Evolutionary conservation across 129 eudicot species (phyloP).

Genomic region (Lactuca sativa): DNA sequence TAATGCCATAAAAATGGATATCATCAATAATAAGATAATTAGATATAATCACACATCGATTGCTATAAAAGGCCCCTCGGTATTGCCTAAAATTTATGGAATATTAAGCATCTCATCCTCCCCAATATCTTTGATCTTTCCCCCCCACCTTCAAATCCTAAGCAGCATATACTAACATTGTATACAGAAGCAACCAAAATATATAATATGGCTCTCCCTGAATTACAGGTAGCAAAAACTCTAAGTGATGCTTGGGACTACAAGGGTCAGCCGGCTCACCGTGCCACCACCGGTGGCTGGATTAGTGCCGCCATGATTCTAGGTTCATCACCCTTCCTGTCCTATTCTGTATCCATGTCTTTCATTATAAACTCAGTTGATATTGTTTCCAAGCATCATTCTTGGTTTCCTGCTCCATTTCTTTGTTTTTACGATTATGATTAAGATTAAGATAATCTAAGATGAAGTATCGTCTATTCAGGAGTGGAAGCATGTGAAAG

Average conservation of each 20-base stretch:
- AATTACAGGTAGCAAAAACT: conserved; percentile 46
- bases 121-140: conserved; percentile 12
- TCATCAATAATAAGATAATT: not conserved
- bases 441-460: not conserved
- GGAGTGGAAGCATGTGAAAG: conserved; percentile 79
- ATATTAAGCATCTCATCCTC: conserved; percentile 34
- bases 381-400: not conserved
- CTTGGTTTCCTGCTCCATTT: not conserved
- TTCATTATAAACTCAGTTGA: conserved; percentile 1
- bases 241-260: conserved; percentile 84
- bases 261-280: conserved; percentile 64
- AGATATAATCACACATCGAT: not conserved
- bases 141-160: conserved; percentile 30
- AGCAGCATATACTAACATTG: conserved; percentile 9
- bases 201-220: conserved; percentile 51
- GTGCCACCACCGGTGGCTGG: conserved; percentile 87
- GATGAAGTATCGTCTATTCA: conserved; percentile 7
- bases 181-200: conserved; percentile 23
- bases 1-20: not conserved
- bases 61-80: conserved; percentile 37
- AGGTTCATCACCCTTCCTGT: conserved; percentile 39
- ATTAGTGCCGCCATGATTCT: conserved; percentile 75
- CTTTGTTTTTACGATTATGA: not conserved
- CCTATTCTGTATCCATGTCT: not conserved
- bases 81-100: conserved; percentile 31